A percentile compares a stretch with the other conserved stretches of the same genome.
These are phyloP conservation scores for Hymenochaete sp. DNA, from an alignment of 1,284 basidiomycete genomes.

Conservation along the genomic window DNA sequence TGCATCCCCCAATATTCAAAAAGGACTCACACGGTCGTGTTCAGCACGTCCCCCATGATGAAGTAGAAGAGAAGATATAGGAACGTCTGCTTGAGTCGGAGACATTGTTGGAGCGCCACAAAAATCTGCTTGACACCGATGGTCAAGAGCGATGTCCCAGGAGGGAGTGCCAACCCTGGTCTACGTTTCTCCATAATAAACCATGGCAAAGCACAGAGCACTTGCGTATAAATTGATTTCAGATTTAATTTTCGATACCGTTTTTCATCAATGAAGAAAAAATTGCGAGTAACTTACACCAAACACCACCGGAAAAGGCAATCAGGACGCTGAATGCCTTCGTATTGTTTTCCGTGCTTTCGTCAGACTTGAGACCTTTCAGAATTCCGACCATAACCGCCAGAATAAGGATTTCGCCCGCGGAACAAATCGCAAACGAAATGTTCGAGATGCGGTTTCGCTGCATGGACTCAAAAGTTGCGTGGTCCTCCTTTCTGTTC, in stretches of 20 bases:
- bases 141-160: slow-evolving; percentile 52
- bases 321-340: slow-evolving; percentile 69
- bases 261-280: slow-evolving; percentile 1
- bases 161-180: slow-evolving; percentile 58
- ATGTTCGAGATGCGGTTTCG: slow-evolving; percentile 76
- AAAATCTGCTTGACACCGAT: slow-evolving; percentile 67
- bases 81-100: slow-evolving; percentile 68
- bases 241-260: slow-evolving; percentile 8
- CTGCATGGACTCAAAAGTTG: slow-evolving; percentile 52
- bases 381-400: slow-evolving; percentile 73
- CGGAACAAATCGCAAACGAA: slow-evolving; percentile 66
- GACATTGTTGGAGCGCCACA: slow-evolving; percentile 56
- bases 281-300: slow-evolving; percentile 44
- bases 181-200: slow-evolving; percentile 63
- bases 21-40: slow-evolving; percentile 56
- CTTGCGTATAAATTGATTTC: slow-evolving; percentile 26
- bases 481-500: slow-evolving; percentile 50
- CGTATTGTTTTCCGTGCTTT: slow-evolving; percentile 67
- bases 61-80: slow-evolving; percentile 71
- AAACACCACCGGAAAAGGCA: slow-evolving; percentile 67
- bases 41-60: slow-evolving; percentile 69
- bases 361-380: slow-evolving; percentile 53
- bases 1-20: no score
- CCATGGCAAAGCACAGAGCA: slow-evolving; percentile 70
- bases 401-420: slow-evolving; percentile 64